Base-by-base conservation (phyloP, 768 basidiomycete genomes). In the Glaciozyma martinii region DNA sequence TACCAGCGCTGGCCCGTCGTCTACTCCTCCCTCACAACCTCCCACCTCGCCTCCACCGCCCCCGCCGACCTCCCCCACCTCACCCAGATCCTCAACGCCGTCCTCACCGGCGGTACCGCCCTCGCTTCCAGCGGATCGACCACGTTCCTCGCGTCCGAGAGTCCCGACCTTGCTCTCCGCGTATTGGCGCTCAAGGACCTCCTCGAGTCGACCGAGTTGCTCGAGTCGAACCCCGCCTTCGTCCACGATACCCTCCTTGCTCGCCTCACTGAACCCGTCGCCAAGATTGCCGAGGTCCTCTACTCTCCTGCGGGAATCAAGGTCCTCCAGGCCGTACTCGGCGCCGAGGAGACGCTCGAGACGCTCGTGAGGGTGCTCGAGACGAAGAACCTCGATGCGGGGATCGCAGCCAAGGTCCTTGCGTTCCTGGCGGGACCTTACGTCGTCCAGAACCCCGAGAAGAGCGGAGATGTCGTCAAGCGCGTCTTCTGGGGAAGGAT, bases 181-280 rank as follows among this genome's bases (percentile, higher is more conserved):
- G 75, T 78, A 3, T 76, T 77, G 13, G 88, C 86, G 5, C 82
- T 90, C 8, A 81, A 80, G 52, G 79, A 80, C 37, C 76, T 90
- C 46, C 75, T 86, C 44, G 74, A 81, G 32, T 76, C 75, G 29
- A 63, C 58, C 27, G 59, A 60, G 5, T 62, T 68, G 47, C 62
- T 46, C 54, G 64, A n/a, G 25, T 56, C 56, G 33, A 69, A 65
- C 62, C 44, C 27, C 33, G 55, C 63, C 10, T 74, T 85, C 3
- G 76, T 86, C 25, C 80, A 79, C n/a, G 80, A 82, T 3, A 85
- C 86, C 0, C 77, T 97, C 7, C 74, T 86, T 37, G 81, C 85
- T 19, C 84, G 89, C 3, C 77, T 89, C 5, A 81, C 84, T 57
- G 91, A 94, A 70, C 79, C 81, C 10, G 80, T 84, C 33, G 65